Base-by-base conservation (phyloP, 129 eudicot genomes). In the Apium graveolens region DNA sequence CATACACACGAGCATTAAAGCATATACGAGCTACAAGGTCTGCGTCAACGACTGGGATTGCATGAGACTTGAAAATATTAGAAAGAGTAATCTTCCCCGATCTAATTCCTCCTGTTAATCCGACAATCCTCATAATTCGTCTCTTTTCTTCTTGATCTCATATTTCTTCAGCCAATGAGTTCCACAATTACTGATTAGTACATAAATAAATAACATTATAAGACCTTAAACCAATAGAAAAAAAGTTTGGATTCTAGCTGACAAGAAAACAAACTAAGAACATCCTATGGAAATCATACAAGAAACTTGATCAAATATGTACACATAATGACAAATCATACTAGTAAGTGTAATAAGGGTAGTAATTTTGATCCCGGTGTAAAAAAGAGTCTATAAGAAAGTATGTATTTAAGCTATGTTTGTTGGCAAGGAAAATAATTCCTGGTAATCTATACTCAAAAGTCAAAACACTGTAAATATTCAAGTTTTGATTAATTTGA, bases 21-120 rank as follows among this genome's bases (percentile, higher is more conserved):
- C 84, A 80, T 94, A 94, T 97, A 20, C 99, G 95, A 75, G 99
- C 99, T 20, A 92, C 88, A 71, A 96, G 77, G 68, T 96, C 99
- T 66, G 99, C 97, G 57, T 96, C 99, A 24, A 96, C 97, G 7
- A 96, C 93, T 17, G 97, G 97, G 68, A 96, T 76, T 24, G 82
- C 88, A 20, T 89, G 85, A 49, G 88, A 86, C 83, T 92, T 92
- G 83, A 95, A 95, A 53, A 90, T 92, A 84, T 89, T 95, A 63
- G 99, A 92, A 53, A 91, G 93, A 0, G 97, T 91, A 75, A 97
- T 91, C 83, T 94, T 94, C 18, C 97, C 98, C 0, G 96, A 81
- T 27, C 89, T 86, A 27, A 94, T 94, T n/a, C n/a, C n/a, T n/a
- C n/a, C n/a, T n/a, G n/a, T n/a, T n/a, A n/a, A n/a, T n/a, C n/a